Evolutionary conservation across 352 stramenopile genomes (phyloP).

Genomic region (Phytophthora ohioensis): DNA sequence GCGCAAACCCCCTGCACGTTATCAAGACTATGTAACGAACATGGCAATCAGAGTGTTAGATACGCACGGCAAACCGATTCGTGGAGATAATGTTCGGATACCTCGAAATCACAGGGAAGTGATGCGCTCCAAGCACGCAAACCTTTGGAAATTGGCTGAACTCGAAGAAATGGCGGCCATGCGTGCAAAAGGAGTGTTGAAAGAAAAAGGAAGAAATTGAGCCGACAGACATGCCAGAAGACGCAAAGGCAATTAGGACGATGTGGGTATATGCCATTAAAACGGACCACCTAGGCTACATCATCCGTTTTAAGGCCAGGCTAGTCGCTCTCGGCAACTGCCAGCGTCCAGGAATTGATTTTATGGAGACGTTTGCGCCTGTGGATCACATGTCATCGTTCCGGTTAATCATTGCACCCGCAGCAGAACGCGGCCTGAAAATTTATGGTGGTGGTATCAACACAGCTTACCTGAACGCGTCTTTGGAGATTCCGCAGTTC

Average conservation of each 20-base stretch:
- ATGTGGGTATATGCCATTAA: constrained; percentile 14
- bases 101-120: neutral
- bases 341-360: neutral
- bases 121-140: neutral
- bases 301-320: constrained; percentile 6
- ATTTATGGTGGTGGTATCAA: constrained; percentile 2
- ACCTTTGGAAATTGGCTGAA: neutral
- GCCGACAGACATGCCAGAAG: neutral
- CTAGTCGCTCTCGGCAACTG: constrained; percentile 12
- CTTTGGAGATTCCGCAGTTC: constrained; percentile 8
- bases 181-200: neutral
- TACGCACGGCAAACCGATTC: neutral
- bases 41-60: neutral
- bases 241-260: neutral
- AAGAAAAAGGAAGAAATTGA: neutral
- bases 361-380: neutral
- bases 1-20: neutral
- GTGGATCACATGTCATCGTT: neutral
- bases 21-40: constrained; percentile 8
- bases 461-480: constrained; percentile 11
- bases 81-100: neutral
- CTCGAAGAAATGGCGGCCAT: constrained; percentile 10
- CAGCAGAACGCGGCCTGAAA: too few species aligned
- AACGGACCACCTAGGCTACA: constrained; percentile 6
- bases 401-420: too few species aligned